These are phyloP conservation scores for Tricholoma furcatifolium DNA, from an alignment of 768 basidiomycete genomes.

Conservation along the genomic window DNA sequence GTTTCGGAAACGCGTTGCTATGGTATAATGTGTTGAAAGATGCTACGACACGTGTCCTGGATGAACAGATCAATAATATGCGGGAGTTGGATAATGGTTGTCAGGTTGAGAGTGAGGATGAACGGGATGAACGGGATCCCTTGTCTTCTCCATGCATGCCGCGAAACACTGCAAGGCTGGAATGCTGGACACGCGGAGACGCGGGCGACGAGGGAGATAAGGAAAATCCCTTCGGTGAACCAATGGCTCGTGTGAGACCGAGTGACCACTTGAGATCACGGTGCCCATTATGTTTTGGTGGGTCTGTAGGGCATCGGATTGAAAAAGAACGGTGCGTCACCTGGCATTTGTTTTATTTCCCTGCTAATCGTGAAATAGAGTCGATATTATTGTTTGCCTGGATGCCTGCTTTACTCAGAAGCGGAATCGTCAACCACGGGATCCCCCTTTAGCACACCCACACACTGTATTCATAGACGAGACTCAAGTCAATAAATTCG, in stretches of 20 bases:
- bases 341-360: background rate
- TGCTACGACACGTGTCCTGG: background rate
- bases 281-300: conserved; percentile 29
- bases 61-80: background rate
- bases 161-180: no score
- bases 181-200: no score
- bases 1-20: background rate
- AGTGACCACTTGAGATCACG: conserved; percentile 19
- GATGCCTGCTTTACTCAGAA: conserved; percentile 37
- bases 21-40: background rate
- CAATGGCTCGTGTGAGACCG: conserved; percentile 2
- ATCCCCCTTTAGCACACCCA: conserved; percentile 20
- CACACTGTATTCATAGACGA: conserved; percentile 20
- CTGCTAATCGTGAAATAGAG: conserved; percentile 8
- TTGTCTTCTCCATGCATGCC: no score
- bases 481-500: background rate
- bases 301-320: background rate
- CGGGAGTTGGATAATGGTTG: no score
- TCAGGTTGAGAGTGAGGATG: no score
- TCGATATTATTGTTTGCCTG: conserved; percentile 28
- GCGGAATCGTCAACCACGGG: conserved; percentile 12
- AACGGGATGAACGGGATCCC: no score
- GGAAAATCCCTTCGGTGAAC: background rate
- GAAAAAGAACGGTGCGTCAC: background rate
- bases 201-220: background rate